Conservation (phyloP, 2,329 filamentous ascomycete genomes). For the Pseudogymnoascus verrucosus region DNA sequence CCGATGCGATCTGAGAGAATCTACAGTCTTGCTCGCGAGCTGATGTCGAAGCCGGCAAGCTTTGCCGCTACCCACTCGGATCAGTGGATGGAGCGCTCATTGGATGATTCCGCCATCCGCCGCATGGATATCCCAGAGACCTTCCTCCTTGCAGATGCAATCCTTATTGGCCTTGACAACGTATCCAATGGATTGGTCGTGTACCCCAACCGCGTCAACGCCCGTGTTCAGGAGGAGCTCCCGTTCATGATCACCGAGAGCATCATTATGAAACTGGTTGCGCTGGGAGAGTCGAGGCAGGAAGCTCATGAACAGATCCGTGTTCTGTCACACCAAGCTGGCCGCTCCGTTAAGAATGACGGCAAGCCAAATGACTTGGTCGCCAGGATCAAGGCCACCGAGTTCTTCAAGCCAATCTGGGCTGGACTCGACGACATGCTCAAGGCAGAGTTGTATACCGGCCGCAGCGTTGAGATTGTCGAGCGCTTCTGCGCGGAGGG, state of each 20-base stretch:
- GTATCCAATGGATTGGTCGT: constrained; percentile 64
- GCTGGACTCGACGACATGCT: constrained; percentile 61
- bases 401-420: constrained; percentile 70
- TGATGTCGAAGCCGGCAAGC: constrained; percentile 27
- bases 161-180: constrained; percentile 61
- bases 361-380: constrained; percentile 76
- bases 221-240: constrained; percentile 64
- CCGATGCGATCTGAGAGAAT: constrained; percentile 44
- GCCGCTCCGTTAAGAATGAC: constrained; percentile 61
- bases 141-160: constrained; percentile 61
- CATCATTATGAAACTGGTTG: constrained; percentile 71
- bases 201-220: constrained; percentile 65
- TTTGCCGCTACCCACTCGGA: constrained; percentile 55
- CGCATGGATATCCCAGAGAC: constrained; percentile 56
- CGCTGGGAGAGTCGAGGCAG: constrained; percentile 63
- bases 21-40: constrained; percentile 38
- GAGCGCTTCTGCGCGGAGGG: constrained; percentile 39
- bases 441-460: constrained; percentile 53
- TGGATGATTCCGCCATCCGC: constrained; percentile 43
- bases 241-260: constrained; percentile 76
- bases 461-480: constrained; percentile 46
- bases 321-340: constrained; percentile 71
- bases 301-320: constrained; percentile 83
- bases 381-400: constrained; percentile 61
- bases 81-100: constrained; percentile 61